Conservation (phyloP, 306 rosid species). For the Crotalaria pallida region DNA sequence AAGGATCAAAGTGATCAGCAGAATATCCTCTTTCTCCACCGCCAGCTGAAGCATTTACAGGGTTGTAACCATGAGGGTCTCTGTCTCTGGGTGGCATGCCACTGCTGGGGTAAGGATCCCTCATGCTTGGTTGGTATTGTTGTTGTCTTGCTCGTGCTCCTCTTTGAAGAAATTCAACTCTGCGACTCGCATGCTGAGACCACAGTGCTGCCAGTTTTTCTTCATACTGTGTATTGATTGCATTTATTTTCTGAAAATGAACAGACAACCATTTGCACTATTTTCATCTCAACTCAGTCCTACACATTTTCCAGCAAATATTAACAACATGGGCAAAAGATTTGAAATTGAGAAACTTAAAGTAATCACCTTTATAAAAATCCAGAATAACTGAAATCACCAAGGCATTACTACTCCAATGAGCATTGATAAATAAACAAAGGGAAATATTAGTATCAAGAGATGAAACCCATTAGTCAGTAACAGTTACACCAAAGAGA, state of each 20-base stretch:
- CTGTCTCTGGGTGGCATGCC: slow-evolving; percentile 43
- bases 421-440: background rate
- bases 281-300: background rate
- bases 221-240: no score
- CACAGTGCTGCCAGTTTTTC: no score
- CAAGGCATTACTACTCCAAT: background rate
- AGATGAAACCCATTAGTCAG: background rate
- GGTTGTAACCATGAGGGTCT: slow-evolving; percentile 50
- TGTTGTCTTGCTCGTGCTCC: slow-evolving; percentile 72
- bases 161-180: no score
- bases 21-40: slow-evolving; percentile 48
- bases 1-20: slow-evolving; percentile 45
- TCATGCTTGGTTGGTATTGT: slow-evolving; percentile 52
- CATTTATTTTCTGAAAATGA: slow-evolving; percentile 61
- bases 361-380: no score
- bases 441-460: background rate
- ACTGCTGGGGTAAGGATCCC: slow-evolving; percentile 50
- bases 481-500: background rate
- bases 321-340: background rate
- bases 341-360: background rate
- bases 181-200: no score
- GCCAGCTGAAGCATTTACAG: slow-evolving; percentile 35
- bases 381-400: background rate
- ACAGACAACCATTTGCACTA: background rate
- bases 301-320: background rate